Conservation (phyloP, 2,329 filamentous ascomycete genomes). For the Pezicula radicicola region DNA sequence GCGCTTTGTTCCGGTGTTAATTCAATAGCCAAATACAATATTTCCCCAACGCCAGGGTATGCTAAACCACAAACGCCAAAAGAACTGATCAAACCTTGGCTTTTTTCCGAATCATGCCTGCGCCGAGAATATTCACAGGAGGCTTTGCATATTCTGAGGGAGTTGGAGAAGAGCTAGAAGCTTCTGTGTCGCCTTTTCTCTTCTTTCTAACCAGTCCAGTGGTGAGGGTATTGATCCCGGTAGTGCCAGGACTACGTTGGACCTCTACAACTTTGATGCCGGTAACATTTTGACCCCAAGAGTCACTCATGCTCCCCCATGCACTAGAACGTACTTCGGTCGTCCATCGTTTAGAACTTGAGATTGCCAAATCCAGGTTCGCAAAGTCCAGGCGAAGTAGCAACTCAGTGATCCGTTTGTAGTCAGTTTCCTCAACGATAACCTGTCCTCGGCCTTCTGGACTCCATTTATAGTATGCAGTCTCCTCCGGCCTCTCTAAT, state of each 20-base stretch:
- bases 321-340: conserved; percentile 56
- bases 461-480: conserved; percentile 66
- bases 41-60: not conserved
- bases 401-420: conserved; percentile 66
- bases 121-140: conserved; percentile 45
- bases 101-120: conserved; percentile 54
- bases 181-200: conserved; percentile 32
- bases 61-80: too few relatives aligned
- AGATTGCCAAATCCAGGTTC: conserved; percentile 56
- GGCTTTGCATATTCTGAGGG: conserved; percentile 3
- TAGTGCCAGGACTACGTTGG: conserved; percentile 10
- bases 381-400: conserved; percentile 74
- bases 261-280: conserved; percentile 36
- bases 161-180: conserved; percentile 1
- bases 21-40: not conserved
- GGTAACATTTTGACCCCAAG: conserved; percentile 49
- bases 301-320: conserved; percentile 27
- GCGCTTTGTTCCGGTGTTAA: too few relatives aligned
- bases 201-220: conserved; percentile 47
- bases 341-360: conserved; percentile 69
- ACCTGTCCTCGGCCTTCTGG: conserved; percentile 57
- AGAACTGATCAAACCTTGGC: conserved; percentile 36
- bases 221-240: conserved; percentile 32
- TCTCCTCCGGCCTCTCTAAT: conserved; percentile 46
- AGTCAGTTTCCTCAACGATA: conserved; percentile 60